phyloP scores from a whole-genome alignment of 306 rosid genomes.

The Cyclanthera cordifolia region DNA sequence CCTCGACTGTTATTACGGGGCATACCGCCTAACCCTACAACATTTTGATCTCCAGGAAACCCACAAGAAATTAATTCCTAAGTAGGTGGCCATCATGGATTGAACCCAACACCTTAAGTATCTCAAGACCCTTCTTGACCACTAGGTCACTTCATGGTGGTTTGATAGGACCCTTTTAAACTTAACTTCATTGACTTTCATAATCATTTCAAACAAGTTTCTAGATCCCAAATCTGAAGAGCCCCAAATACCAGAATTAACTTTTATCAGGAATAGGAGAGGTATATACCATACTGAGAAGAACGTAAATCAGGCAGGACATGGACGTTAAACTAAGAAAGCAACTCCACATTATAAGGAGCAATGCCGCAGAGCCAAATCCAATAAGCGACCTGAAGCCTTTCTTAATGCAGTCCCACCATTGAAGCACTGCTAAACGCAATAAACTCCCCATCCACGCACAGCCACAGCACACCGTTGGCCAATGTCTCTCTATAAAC shows the following conservation, averaged over 20 bases:
- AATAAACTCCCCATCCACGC: constrained; percentile 42
- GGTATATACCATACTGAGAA: constrained; percentile 70
- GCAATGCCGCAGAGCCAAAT: constrained; percentile 68
- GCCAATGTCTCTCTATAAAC: constrained; percentile 77
- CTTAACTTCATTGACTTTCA: not conserved
- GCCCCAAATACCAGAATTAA: not conserved
- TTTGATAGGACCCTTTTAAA: not conserved
- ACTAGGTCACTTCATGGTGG: too few species aligned
- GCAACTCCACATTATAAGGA: constrained; percentile 94
- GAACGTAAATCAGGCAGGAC: constrained; percentile 76
- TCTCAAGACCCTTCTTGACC: too few species aligned
- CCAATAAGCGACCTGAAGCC: constrained; percentile 58
- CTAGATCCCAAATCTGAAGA: not conserved
- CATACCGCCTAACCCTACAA: too few species aligned
- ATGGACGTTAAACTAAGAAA: constrained; percentile 85
- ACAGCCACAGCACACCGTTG: constrained; percentile 56
- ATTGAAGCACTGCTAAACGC: constrained; percentile 35
- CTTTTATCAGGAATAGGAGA: not conserved
- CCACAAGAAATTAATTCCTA: too few species aligned
- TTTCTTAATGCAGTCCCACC: constrained; percentile 62
- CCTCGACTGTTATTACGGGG: too few species aligned
- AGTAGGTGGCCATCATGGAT: too few species aligned
- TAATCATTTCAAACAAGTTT: constrained; percentile 2
- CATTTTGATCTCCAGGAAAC: too few species aligned
- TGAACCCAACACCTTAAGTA: too few species aligned